Percentiles rank a stretch among this genome's conserved stretches.
phyloP scores from a whole-genome alignment of 1,139 yeast species.

The Blastobotrys ciferrii region DNA sequence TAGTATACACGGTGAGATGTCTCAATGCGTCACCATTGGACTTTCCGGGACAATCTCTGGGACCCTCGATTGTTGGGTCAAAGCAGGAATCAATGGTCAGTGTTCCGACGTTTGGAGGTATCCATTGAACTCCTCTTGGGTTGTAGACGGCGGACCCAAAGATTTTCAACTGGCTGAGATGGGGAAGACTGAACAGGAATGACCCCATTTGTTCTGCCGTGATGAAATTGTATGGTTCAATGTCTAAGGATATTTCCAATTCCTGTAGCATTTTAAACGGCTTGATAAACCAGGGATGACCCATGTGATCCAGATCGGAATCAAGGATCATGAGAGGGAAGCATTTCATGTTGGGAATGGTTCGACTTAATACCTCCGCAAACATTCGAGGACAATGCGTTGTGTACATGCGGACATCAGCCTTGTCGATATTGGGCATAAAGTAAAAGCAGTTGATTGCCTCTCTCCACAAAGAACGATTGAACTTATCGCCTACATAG shows the following conservation, averaged over 20 bases:
- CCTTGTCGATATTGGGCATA: conserved; percentile 4
- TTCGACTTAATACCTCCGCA: conserved; percentile 2
- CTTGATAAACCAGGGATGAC: conserved; percentile 5
- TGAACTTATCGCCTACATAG: conserved; percentile 3
- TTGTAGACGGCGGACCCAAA: conserved; percentile 3
- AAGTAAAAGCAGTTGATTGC: conserved; percentile 5
- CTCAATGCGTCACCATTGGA: neutral
- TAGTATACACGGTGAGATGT: neutral
- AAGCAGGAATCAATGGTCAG: neutral
- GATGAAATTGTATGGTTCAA: conserved; percentile 4
- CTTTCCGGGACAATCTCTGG: neutral
- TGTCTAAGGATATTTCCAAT: conserved; percentile 1
- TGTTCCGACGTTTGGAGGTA: neutral
- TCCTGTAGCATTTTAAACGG: neutral
- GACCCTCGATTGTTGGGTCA: neutral
- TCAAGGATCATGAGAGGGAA: conserved; percentile 5
- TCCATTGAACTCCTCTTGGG: conserved; percentile 1
- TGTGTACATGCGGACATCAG: conserved; percentile 1
- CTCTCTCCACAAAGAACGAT: conserved; percentile 1
- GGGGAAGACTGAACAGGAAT: neutral
- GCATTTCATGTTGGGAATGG: conserved; percentile 5
- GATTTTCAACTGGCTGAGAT: neutral
- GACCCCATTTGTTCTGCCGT: neutral
- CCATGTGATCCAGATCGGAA: neutral
- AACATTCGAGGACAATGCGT: conserved; percentile 8